Base-by-base conservation (phyloP, 2,329 filamentous ascomycete genomes). In the Arthrinium phaeospermum region DNA sequence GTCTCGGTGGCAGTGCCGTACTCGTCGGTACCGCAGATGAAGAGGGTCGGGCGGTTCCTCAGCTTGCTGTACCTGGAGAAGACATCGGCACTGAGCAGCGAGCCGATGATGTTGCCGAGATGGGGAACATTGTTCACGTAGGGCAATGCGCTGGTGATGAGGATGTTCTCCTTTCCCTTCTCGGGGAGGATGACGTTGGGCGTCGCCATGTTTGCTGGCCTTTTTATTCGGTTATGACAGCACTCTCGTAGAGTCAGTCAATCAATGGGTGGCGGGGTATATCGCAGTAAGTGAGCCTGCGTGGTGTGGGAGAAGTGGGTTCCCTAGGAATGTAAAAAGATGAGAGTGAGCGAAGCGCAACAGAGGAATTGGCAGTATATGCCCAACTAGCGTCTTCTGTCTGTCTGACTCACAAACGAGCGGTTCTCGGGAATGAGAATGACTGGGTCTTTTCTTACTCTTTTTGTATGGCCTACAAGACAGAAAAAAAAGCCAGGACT, bases 1-100 rank as follows among this genome's bases (percentile, higher is more conserved):
- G 96, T 98, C 84, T 98, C 96, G 45, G 95, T 98, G 30, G 96
- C 95, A 16, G 96, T 98, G 72, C 96, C 96, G 82, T 98, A 98
- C 84, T 98, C 94, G 85, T 98, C 96, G 70, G 91, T 94, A 72
- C 95, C 95, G 83, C 95, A 97, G 76, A 98, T 88, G 82, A 91
- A 98, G 69, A 98, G 88, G 1, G 94, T 97, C 76, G 91, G 93
- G 79, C 92, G 89, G 71, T 92, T 93, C 78, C 94, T 90, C 61
- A 93, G 91, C 82, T 94, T 94, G 85, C 92, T 93, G 84, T 93
- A 97, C 76, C 91, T 91, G 57, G 93, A 88, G 81, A 93, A 98
- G 75, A 97, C 94, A 80, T 98, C 95, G 77, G 95, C 95, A 74
- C 92, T 95, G 77, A 98, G 88, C 51, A 98, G 94, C 77, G 91